Conservation (phyloP, 331 rosid species). For the Quercus phellos region DNA sequence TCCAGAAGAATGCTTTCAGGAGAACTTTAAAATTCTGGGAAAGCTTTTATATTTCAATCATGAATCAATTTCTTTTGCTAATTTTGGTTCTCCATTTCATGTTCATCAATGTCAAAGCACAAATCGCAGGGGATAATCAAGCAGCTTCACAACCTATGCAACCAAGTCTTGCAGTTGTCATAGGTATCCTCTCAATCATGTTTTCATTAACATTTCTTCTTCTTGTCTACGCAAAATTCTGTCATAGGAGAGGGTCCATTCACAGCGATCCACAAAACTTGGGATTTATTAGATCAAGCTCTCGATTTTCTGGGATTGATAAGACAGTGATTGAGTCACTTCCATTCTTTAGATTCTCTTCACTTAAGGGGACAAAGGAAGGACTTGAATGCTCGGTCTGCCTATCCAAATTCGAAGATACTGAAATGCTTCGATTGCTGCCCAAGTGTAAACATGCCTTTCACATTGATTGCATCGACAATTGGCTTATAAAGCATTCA, state of each 20-base stretch:
- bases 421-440: conserved; percentile 67
- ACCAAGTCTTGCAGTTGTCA: conserved; percentile 72
- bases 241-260: conserved; percentile 33
- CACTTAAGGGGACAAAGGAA: conserved; percentile 70
- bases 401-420: conserved; percentile 74
- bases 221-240: conserved; percentile 64
- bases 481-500: conserved; percentile 90
- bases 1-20: conserved; percentile 29
- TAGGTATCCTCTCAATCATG: conserved; percentile 56
- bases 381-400: conserved; percentile 93
- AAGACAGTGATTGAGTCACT: conserved; percentile 77
- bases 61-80: conserved; percentile 22
- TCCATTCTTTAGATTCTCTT: conserved; percentile 81
- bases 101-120: conserved; percentile 49
- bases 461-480: conserved; percentile 79
- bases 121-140: conserved; percentile 12
- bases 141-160: conserved; percentile 25
- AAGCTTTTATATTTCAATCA: conserved; percentile 5
- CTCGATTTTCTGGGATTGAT: conserved; percentile 73
- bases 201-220: conserved; percentile 58
- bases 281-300: conserved; percentile 38
- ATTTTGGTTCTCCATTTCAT: conserved; percentile 28
- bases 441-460: conserved; percentile 92
- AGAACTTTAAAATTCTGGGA: conserved; percentile 10
- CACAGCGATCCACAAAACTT: conserved; percentile 13